A percentile compares a stretch with the other conserved stretches of the same genome.
phyloP scores from a whole-genome alignment of 208 protist species.

The Crithidia expoeki region DNA sequence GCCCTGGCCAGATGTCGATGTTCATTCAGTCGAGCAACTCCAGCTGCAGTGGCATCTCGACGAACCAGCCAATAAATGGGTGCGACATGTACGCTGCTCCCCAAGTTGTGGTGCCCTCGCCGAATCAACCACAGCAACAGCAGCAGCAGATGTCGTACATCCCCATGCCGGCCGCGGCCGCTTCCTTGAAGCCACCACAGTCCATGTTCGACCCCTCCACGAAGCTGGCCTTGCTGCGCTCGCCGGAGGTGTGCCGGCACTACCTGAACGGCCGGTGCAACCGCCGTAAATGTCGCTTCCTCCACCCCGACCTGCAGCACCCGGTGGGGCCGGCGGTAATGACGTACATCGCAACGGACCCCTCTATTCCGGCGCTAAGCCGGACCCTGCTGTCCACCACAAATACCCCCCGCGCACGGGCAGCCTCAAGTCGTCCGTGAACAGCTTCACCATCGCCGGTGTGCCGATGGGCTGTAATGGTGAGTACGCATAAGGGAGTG shows the following conservation, averaged over 20 bases:
- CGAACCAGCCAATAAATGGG: neutral
- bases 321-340: neutral
- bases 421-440: conserved; percentile 7
- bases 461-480: neutral
- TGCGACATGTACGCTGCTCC: conserved; percentile 9
- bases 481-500: neutral
- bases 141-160: neutral
- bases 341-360: conserved; percentile 1
- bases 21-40: conserved; percentile 20
- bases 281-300: conserved; percentile 70
- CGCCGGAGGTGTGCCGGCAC: conserved; percentile 51
- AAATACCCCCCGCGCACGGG: neutral
- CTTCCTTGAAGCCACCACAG: neutral
- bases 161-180: neutral
- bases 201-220: conserved; percentile 2
- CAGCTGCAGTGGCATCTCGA: neutral
- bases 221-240: conserved; percentile 10
- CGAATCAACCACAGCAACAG: neutral
- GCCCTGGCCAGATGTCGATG: conserved; percentile 10
- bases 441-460: conserved; percentile 2
- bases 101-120: conserved; percentile 10
- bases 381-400: neutral
- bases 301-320: conserved; percentile 36
- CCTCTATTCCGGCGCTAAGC: neutral
- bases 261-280: conserved; percentile 68